Evolutionary conservation across 352 stramenopile species (phyloP), one percentile per base, ranked within the genome.

Genomic region (Phytophthora chlamydospora): DNA sequence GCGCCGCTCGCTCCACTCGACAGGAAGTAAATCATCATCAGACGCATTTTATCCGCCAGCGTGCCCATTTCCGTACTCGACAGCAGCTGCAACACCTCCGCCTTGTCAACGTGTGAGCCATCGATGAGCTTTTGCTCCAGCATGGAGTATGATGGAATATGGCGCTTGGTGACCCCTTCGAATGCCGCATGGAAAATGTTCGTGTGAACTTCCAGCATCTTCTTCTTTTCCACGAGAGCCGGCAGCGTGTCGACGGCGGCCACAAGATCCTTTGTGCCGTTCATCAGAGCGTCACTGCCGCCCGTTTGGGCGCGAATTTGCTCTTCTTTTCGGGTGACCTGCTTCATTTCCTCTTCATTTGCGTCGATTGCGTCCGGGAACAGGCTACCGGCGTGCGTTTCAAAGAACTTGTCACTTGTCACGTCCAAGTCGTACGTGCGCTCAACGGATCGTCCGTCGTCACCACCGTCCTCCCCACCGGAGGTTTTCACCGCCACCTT

Each of bases 1-100:
- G 80, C 59, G 9, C 62, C 75, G 13, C 73, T 88, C 11, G 79
- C 84, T 16, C 84, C 85, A 51, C 73, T 95, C 17, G 84, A 88
- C 29, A 95, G 61, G 62, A 91, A 94, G 61, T 94, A 95, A 49
- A 95, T 93, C 79, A 95, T 94, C 35, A 93, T 62, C n/a, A 95
- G 55, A 13, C 87, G 85, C 71, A 92, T 81, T 62, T 95, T 95
- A 58, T 95, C 87, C 0, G 78, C 77, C 24, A 90, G 58, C 2
- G 78, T 88, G 27, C 87, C 87, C 40, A 85, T 89, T 47, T 92
- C 81, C 4, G 58, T 58, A 49, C 52, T 85, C 4, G 77, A 73
- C 4, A 95, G 54, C 24, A 95, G 63, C 59, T 91, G 82, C 27
- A 93, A 50, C 51, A 95, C 52, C 40, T 95, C 86, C 32, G 66